A percentile compares a stretch with the other conserved stretches of the same genome.
These are phyloP conservation scores for Russula foetens DNA, from an alignment of 768 basidiomycete genomes.

Conservation along the genomic window DNA sequence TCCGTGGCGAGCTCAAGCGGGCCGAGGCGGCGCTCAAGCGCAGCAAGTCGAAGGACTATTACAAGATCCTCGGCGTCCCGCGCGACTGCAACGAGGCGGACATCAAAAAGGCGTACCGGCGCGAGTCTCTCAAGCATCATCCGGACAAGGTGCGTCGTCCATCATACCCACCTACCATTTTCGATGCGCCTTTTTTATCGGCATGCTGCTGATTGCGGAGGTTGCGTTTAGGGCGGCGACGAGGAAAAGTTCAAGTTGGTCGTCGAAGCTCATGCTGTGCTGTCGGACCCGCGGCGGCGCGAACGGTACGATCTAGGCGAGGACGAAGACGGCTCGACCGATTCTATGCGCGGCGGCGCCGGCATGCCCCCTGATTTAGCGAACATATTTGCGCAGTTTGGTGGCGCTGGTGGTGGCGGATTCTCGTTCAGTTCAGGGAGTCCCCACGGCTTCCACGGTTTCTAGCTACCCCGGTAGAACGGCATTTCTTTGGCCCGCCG, in stretches of 20 bases:
- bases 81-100: constrained; percentile 59
- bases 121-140: constrained; percentile 79
- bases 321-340: constrained; percentile 63
- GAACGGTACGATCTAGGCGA: constrained; percentile 77
- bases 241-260: constrained; percentile 95
- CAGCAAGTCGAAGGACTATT: constrained; percentile 88
- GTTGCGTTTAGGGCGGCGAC: constrained; percentile 62
- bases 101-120: constrained; percentile 87
- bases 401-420: not conserved
- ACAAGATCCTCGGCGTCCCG: constrained; percentile 61
- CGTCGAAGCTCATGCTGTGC: constrained; percentile 71
- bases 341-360: constrained; percentile 24
- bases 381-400: constrained; percentile 19
- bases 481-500: not conserved
- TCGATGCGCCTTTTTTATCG: no score
- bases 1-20: constrained; percentile 64
- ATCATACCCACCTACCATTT: no score
- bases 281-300: constrained; percentile 66
- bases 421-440: not conserved
- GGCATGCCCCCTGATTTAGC: constrained; percentile 32
- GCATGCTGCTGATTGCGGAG: no score
- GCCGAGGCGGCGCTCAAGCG: constrained; percentile 77
- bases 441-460: constrained; percentile 2
- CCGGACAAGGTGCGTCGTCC: constrained; percentile 77
- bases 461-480: not conserved